Percentiles rank a stretch among this genome's conserved stretches.
Evolutionary conservation across 306 rosid genomes (phyloP).

Genomic region (Gynostemma pentaphyllum): DNA sequence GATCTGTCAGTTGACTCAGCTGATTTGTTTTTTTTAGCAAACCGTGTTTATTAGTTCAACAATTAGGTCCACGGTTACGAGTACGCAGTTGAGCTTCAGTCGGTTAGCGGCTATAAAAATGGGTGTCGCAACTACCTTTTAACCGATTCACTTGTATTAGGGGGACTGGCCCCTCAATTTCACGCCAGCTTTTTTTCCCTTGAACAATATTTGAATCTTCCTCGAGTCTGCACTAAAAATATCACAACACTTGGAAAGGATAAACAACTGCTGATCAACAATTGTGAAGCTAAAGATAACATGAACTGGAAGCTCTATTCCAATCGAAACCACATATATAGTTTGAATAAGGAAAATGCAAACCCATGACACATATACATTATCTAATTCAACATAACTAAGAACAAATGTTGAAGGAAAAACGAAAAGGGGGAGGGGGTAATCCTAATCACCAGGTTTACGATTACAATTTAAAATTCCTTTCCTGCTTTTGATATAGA

Average conservation of each 20-base stretch:
- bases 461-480: not conserved
- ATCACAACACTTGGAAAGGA: not conserved
- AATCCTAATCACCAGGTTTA: too few species aligned
- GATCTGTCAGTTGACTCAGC: too few species aligned
- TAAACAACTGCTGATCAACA: not conserved
- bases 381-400: not conserved
- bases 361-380: constrained; percentile 1
- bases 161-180: not conserved
- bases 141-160: not conserved
- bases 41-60: too few species aligned
- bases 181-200: not conserved
- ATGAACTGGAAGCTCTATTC: not conserved
- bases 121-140: not conserved
- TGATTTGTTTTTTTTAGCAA: too few species aligned
- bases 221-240: not conserved
- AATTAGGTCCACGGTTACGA: too few species aligned
- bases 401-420: not conserved
- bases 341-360: too few species aligned
- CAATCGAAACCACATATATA: not conserved
- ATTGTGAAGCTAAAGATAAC: not conserved
- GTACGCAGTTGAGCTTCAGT: too few species aligned
- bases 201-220: not conserved
- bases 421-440: not conserved
- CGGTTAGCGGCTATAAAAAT: not conserved
- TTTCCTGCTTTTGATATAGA: too few species aligned